phyloP scores from a whole-genome alignment of 2,329 filamentous ascomycete species.

The Madurella fahalii region DNA sequence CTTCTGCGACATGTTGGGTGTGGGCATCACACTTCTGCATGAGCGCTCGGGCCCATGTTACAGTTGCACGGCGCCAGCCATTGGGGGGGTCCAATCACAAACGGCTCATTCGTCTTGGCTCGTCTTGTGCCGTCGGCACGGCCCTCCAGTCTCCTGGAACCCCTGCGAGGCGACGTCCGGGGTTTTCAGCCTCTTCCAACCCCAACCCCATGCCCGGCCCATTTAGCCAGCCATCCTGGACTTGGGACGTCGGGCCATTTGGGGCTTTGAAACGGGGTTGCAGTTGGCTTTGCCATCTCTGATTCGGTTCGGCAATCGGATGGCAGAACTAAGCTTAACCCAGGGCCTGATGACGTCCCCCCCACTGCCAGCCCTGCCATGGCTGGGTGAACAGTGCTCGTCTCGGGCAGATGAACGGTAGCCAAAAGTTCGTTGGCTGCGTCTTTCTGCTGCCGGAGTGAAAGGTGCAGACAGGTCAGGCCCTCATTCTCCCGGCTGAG shows the following conservation, averaged over 20 bases:
- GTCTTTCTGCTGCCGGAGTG: too few relatives aligned
- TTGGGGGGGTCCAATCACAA: conserved; percentile 4
- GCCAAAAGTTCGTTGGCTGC: too few relatives aligned
- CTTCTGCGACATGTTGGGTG: conserved; percentile 3
- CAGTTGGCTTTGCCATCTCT: background rate
- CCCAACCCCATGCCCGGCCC: background rate
- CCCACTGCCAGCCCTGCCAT: background rate
- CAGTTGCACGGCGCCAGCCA: conserved; percentile 11
- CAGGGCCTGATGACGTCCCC: background rate
- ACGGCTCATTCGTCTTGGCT: conserved; percentile 3
- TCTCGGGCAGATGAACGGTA: too few relatives aligned
- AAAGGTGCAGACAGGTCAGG: too few relatives aligned
- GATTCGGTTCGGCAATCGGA: conserved; percentile 8
- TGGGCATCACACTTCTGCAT: background rate
- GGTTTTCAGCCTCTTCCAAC: background rate
- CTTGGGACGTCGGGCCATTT: background rate
- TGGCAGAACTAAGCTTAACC: conserved; percentile 10
- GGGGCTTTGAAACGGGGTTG: conserved; percentile 3
- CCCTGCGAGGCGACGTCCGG: background rate
- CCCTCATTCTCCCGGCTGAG: too few relatives aligned
- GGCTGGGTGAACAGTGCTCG: background rate
- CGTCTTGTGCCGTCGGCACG: conserved; percentile 8
- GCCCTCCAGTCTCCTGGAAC: background rate
- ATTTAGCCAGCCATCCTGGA: conserved; percentile 3
- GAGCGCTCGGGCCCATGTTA: conserved; percentile 14